Evolutionary conservation across 164 flowering plant species (phyloP), one percentile per base, ranked within the genome.

Genomic region (Stephania japonica): DNA sequence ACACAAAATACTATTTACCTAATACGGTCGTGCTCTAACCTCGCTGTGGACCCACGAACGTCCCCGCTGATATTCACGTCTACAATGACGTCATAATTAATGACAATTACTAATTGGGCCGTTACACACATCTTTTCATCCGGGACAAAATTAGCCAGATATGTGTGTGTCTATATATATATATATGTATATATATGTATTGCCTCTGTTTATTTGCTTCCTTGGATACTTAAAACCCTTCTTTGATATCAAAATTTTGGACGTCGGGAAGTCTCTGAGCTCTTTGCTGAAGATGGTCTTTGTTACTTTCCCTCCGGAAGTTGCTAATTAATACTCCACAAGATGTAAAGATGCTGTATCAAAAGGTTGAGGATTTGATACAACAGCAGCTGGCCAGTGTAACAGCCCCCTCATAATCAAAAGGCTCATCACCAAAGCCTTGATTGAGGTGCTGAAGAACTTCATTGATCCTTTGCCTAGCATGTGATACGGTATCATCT

Each of bases 191-290:
- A n/a, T n/a, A n/a, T n/a, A 96, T 74, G 99, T 93, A 83, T 32
- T 70, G 41, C 25, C 12, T 50, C 50, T 44, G 21, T 49, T 25
- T 26, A 16, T 67, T 21, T 43, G 2, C 13, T n/a, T 27, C 69
- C 69, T 73, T 89, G 93, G 99, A 93, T 96, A 84, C 90, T 96
- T 72, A 98, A 96, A 73, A n/a, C 97, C 97, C 18, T 93, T 97
- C 81, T 96, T 96, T 84, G 93, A 91, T 84, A 80, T 82, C 76
- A 93, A 96, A 78, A 85, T 96, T 92, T 78, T 93, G 68, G 97
- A 93, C 81, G 91, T 92, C 63, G 99, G 99, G 71, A 93, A 90
- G 81, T 93, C 98, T 25, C 79, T 96, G 73, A 89, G 99, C 76
- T 87, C 90, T 68, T 79, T 96, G 66, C 82, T 96, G 88, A 93